Evolutionary conservation across 805 yeast species (phyloP), one percentile per base, ranked within the genome.

Genomic region (Kazachstania africana): DNA sequence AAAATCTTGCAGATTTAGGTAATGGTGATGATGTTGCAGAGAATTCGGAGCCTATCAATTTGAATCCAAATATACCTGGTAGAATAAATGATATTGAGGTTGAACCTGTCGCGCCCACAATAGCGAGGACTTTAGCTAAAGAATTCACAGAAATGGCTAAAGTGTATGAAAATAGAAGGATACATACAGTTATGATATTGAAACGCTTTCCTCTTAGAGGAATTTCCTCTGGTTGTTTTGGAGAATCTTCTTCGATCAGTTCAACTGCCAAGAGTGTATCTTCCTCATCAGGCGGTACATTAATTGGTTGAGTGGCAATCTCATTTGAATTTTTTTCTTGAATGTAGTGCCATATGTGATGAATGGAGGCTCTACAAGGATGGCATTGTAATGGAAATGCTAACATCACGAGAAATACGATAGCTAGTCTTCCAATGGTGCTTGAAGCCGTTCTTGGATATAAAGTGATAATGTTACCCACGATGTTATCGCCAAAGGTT

Each of bases 341-440:
- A 35, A 68, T 44, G 58, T 68, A 77, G 45, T 66, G 72, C 20
- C 74, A 52, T 25, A 85, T 75, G 51, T 83, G 83, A 46, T 79
- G 75, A 24, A 79, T 65, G 0, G 94, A 82, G 2, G 80, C 77
- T 43, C 95, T 66, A 19, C 93, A 82, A 0, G 96, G 96, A 45
- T 85, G 94, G 45, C 85, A 71, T 67, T 84, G 94, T 40, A 87
- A 59, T 5, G 96, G 95, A 51, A 75, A 85, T n/a, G 91, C 79
- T 34, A 84, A 65, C 40, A 78, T 66, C 16, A 87, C 95, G 53
- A 85, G 60, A 6, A 82, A 62, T 4, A 80, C 88, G 40, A 85
- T 85, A 3, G 87, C 80, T 6, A 78, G 59, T 41, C 93, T 65
- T 3, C 94, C 96, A 27, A 87, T 55, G 0, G 84, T 78, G 2